phyloP scores from a whole-genome alignment of 352 stramenopile genomes.

The Phytopythium aichiense region DNA sequence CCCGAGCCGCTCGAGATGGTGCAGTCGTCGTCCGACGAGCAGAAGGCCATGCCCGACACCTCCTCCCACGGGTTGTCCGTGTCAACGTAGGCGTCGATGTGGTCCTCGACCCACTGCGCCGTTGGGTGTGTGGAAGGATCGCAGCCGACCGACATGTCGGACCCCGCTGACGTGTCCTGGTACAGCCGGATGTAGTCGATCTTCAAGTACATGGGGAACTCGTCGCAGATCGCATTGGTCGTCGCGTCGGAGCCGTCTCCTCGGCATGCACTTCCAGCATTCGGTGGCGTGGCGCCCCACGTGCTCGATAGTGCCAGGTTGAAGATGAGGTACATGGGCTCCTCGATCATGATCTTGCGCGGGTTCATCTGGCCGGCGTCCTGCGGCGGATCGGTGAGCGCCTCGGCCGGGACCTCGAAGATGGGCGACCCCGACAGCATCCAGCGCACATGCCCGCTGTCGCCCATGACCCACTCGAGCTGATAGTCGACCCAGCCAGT shows the following conservation, averaged over 20 bases:
- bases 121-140: slow-evolving; percentile 18
- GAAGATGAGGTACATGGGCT: slow-evolving; percentile 89
- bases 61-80: slow-evolving; percentile 33
- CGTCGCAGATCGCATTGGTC: slow-evolving; percentile 27
- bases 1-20: background rate
- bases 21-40: background rate
- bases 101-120: slow-evolving; percentile 3
- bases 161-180: slow-evolving; percentile 33
- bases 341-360: slow-evolving; percentile 78
- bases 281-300: slow-evolving; percentile 10
- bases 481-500: slow-evolving; percentile 36
- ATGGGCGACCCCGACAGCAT: slow-evolving; percentile 62
- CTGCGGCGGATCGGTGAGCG: slow-evolving; percentile 21
- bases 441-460: slow-evolving; percentile 19
- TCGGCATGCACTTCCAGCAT: background rate
- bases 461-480: slow-evolving; percentile 21
- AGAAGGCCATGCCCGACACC: background rate
- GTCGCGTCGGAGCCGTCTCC: slow-evolving; percentile 13
- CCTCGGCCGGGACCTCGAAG: slow-evolving; percentile 58
- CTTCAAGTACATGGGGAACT: slow-evolving; percentile 32
- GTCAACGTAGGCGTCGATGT: slow-evolving; percentile 30
- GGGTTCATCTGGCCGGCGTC: slow-evolving; percentile 30
- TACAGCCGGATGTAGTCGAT: slow-evolving; percentile 80
- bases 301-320: slow-evolving; percentile 87
- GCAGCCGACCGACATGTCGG: slow-evolving; percentile 16